Evolutionary conservation across 1,139 yeast genomes (phyloP), one percentile per base, ranked within the genome.

Genomic region (Yamadazyma pseudoaaseri): DNA sequence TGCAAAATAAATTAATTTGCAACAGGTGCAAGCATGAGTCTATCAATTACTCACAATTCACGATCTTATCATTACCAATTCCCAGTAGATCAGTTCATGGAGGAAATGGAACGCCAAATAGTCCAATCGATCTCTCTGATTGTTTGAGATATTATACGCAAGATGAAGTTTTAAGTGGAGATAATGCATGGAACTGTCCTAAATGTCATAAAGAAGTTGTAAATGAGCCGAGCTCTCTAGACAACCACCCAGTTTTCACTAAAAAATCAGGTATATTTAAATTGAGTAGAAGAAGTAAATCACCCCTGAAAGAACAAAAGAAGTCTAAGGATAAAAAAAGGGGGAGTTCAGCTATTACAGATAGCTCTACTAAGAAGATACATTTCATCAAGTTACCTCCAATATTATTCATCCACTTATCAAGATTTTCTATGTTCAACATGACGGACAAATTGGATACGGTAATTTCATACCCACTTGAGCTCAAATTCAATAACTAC

Each of bases 101-200:
- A 6, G 23, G 23, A 9, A 29, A 12, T 21, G 49, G 52, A 22
- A 59, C 58, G 11, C 39, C 44, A 24, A 47, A 46, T 18, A 46
- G 49, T 20, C 44, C 64, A 5, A 67, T 70, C 13, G 66, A 73
- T 33, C 54, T 79, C 32, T 75, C 78, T 26, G 83, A 80, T 42
- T 84, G 94, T 49, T 70, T 84, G 36, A 66, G 73, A 29, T 72
- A 80, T 52, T 83, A 79, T 52, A 80, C 84, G 1, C 74, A 74
- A 40, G 86, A 83, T 39, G 94, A 84, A 54, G 56, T 79, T 1
- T 58, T 84, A 34, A 71, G 76, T 8, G 87, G 85, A 12, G 89
- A 82, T 20, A 81, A 84, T 55, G 83, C 86, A 6, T 84, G 94
- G 94, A 70, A 76, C 41, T 84, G 94, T 59, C 86, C 92, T 2